A percentile compares a stretch with the other conserved stretches of the same genome.
Conservation (phyloP, 805 yeast genomes). For the Saturnispora hagleri region DNA sequence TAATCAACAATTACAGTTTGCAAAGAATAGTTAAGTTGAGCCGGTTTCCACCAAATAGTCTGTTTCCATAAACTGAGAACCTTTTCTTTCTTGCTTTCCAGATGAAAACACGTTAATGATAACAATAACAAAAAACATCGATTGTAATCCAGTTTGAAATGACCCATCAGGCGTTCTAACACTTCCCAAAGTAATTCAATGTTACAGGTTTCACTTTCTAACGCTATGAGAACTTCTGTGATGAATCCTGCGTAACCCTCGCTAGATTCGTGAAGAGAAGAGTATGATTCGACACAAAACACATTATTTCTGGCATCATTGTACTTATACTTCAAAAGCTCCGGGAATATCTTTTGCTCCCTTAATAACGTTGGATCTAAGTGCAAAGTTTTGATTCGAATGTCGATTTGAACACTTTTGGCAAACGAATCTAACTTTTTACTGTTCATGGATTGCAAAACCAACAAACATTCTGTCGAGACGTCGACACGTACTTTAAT, state of each 20-base stretch:
- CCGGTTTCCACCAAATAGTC: slow-evolving; percentile 53
- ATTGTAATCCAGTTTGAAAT: slow-evolving; percentile 64
- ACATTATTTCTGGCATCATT: slow-evolving; percentile 24
- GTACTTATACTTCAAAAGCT: slow-evolving; percentile 22
- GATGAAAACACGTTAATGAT: slow-evolving; percentile 38
- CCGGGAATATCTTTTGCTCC: slow-evolving; percentile 22
- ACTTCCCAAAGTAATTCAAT: slow-evolving; percentile 36
- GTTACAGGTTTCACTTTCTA: slow-evolving; percentile 22
- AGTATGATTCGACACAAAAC: slow-evolving; percentile 33
- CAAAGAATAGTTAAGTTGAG: slow-evolving; percentile 13
- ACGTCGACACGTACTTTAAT: slow-evolving; percentile 17
- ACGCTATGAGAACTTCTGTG: slow-evolving; percentile 37
- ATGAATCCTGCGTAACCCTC: slow-evolving; percentile 69
- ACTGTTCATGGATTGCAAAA: slow-evolving; percentile 20
- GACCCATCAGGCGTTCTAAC: slow-evolving; percentile 57
- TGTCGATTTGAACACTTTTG: slow-evolving; percentile 21
- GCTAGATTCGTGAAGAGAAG: slow-evolving; percentile 61
- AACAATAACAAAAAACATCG: slow-evolving; percentile 57
- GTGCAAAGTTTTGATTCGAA: slow-evolving; percentile 21
- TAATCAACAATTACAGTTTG: slow-evolving; percentile 19
- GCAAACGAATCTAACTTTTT: slow-evolving; percentile 17
- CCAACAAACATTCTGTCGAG: slow-evolving; percentile 19
- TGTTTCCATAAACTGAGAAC: slow-evolving; percentile 40
- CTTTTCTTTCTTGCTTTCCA: slow-evolving; percentile 38
- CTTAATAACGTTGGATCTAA: slow-evolving; percentile 21